A percentile compares a stretch with the other conserved stretches of the same genome.
phyloP scores from a whole-genome alignment of 2,329 filamentous ascomycete species.

The Apiospora malaysiana region DNA sequence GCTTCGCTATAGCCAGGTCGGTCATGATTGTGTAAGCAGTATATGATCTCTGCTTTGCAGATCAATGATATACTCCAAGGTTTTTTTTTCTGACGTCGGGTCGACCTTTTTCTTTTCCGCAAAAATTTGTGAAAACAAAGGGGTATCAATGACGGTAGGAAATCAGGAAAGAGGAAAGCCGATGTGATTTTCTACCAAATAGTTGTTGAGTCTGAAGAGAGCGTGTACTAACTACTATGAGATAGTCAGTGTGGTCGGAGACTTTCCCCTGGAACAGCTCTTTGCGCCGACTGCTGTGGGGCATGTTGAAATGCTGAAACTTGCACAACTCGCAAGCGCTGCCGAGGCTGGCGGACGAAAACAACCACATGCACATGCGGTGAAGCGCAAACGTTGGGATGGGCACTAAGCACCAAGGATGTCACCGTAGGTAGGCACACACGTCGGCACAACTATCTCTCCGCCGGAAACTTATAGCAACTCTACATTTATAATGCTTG shows the following conservation, averaged over 20 bases:
- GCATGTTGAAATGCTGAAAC: background rate
- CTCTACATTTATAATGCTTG: background rate
- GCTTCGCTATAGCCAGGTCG: constrained; percentile 26
- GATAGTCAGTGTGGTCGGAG: background rate
- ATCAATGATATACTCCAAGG: too few relatives aligned
- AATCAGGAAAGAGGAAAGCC: too few relatives aligned
- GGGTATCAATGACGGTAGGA: too few relatives aligned
- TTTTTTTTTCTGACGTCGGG: too few relatives aligned
- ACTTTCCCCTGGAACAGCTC: background rate
- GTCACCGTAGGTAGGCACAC: background rate
- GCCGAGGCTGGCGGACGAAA: background rate
- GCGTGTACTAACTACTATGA: too few relatives aligned
- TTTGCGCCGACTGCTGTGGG: constrained; percentile 2
- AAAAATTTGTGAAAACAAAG: too few relatives aligned
- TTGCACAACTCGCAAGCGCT: background rate
- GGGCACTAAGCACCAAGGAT: too few relatives aligned
- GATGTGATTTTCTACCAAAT: background rate
- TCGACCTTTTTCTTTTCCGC: background rate
- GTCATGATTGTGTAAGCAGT: background rate
- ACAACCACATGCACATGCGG: background rate
- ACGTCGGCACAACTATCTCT: background rate
- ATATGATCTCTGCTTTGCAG: background rate
- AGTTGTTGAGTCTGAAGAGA: background rate
- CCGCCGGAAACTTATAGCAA: background rate
- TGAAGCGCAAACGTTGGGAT: background rate